These are phyloP conservation scores for Colletotrichum ledebouriae DNA, from an alignment of 2,329 filamentous ascomycete genomes.

Conservation along the genomic window DNA sequence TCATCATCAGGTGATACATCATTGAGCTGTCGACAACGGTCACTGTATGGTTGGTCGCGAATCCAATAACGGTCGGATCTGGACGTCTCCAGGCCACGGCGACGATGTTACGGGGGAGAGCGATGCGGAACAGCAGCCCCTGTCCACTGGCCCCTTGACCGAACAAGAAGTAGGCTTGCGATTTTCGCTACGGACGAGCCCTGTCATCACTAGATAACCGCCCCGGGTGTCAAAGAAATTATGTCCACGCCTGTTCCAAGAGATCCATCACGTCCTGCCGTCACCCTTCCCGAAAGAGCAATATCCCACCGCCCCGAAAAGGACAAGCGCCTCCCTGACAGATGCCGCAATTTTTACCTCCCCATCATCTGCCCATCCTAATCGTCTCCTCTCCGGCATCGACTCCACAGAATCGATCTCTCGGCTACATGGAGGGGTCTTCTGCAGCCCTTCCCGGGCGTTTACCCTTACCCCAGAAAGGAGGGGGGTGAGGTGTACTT, in stretches of 20 bases:
- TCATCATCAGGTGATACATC: constrained; percentile 43
- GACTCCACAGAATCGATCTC: constrained; percentile 22
- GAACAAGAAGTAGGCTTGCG: constrained; percentile 25
- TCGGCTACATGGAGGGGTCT: constrained; percentile 29
- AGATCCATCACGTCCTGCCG: constrained; percentile 13
- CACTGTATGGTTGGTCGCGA: background rate
- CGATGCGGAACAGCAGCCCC: constrained; percentile 12
- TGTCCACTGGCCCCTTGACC: constrained; percentile 18
- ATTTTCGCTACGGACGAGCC: constrained; percentile 26
- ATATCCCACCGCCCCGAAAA: constrained; percentile 48
- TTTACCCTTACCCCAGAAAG: constrained; percentile 45
- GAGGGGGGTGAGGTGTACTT: constrained; percentile 58
- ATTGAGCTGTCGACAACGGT: background rate
- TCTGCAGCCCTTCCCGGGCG: constrained; percentile 48
- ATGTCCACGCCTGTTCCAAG: constrained; percentile 2
- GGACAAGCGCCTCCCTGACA: constrained; percentile 49
- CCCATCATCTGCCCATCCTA: background rate
- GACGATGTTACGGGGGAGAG: background rate
- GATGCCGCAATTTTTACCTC: constrained; percentile 20
- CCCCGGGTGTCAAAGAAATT: constrained; percentile 16
- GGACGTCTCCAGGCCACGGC: constrained; percentile 14
- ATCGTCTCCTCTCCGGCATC: background rate
- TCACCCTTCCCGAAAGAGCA: constrained; percentile 50
- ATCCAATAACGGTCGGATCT: constrained; percentile 4
- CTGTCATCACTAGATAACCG: constrained; percentile 33